Conservation (phyloP, 1,284 basidiomycete genomes). For the Cryptococcus maquisensis region DNA sequence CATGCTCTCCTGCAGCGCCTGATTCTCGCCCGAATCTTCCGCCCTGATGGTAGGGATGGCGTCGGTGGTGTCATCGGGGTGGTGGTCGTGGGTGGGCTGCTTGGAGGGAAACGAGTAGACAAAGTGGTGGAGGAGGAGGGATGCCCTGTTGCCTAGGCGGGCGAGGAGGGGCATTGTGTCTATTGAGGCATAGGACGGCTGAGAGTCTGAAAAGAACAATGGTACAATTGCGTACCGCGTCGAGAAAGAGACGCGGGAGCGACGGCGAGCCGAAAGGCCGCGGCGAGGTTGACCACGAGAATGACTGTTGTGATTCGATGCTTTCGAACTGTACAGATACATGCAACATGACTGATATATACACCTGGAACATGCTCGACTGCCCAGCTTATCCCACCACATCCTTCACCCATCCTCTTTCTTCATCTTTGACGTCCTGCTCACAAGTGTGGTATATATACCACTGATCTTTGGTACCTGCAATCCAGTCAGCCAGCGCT, state of each 20-base stretch:
- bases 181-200: background rate
- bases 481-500: background rate
- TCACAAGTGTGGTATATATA: conserved; percentile 15
- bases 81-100: background rate
- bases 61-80: conserved; percentile 9
- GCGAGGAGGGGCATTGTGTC: conserved; percentile 26
- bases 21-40: conserved; percentile 23
- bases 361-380: background rate
- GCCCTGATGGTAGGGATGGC: conserved; percentile 6
- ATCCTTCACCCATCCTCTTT: conserved; percentile 3
- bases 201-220: too few relatives aligned
- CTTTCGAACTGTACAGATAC: too few relatives aligned
- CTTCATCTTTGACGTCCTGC: background rate
- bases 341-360: background rate
- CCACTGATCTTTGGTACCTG: conserved; percentile 13
- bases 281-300: background rate
- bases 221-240: too few relatives aligned
- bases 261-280: too few relatives aligned
- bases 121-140: conserved; percentile 33
- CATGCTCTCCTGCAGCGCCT: conserved; percentile 32
- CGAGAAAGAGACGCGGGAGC: too few relatives aligned
- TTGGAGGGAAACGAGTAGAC: conserved; percentile 37
- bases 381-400: background rate
- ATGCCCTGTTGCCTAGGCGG: conserved; percentile 22
- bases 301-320: background rate